Percentiles rank a stretch among this genome's conserved stretches.
These are phyloP conservation scores for Aspergillus neoniger DNA, from an alignment of 2,329 filamentous ascomycete species.

Conservation along the genomic window DNA sequence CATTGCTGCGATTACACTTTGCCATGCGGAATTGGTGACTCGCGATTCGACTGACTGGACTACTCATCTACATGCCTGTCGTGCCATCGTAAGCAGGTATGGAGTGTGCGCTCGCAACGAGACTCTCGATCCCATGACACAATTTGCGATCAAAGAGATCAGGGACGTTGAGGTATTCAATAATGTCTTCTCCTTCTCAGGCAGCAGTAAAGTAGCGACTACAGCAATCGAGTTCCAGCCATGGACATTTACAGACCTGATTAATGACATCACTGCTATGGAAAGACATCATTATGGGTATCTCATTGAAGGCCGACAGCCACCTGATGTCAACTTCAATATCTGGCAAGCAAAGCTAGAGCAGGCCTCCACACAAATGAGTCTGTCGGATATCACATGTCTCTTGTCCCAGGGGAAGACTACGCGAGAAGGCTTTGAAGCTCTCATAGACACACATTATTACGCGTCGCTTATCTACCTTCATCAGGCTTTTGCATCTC, in stretches of 20 bases:
- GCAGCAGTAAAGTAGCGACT: not conserved
- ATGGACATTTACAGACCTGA: conserved; percentile 14
- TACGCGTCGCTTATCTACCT: conserved; percentile 27
- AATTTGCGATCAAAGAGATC: conserved; percentile 22
- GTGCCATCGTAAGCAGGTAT: conserved; percentile 16
- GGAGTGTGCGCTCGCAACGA: not conserved
- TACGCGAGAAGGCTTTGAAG: conserved; percentile 10
- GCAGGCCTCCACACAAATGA: conserved; percentile 12
- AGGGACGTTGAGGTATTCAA: conserved; percentile 19
- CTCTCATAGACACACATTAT: conserved; percentile 20
- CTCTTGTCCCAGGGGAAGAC: not conserved
- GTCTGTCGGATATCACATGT: not conserved
- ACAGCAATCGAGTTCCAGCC: conserved; percentile 9
- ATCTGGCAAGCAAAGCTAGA: conserved; percentile 15
- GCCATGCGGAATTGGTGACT: conserved; percentile 20
- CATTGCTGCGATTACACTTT: conserved; percentile 18
- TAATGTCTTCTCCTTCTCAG: conserved; percentile 12
- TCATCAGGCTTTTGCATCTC: conserved; percentile 23
- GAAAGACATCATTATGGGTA: conserved; percentile 12
- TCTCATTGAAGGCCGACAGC: not conserved
- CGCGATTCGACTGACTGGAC: conserved; percentile 20
- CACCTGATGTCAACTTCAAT: conserved; percentile 6
- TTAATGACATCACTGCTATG: conserved; percentile 16
- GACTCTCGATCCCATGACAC: conserved; percentile 4
- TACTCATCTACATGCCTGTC: conserved; percentile 21